Evolutionary conservation across 352 stramenopile genomes (phyloP).

Genomic region (Phytophthora pistaciae): DNA sequence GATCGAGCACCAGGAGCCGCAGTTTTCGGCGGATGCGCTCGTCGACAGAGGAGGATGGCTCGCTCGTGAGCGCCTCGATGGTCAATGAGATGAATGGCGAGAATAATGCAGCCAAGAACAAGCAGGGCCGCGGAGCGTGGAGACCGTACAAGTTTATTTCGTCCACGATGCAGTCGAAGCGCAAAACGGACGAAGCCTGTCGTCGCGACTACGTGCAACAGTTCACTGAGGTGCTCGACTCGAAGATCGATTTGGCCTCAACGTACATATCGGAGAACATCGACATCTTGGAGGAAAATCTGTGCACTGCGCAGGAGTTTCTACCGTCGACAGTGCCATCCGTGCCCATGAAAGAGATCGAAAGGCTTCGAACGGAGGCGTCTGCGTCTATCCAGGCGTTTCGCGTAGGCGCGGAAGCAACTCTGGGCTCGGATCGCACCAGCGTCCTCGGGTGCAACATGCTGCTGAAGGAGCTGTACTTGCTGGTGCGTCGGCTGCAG

Average conservation of each 20-base stretch:
- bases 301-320: conserved; percentile 64
- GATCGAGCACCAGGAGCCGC: conserved; percentile 50
- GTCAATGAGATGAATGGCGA: conserved; percentile 38
- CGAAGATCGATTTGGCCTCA: conserved; percentile 48
- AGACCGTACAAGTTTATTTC: conserved; percentile 81
- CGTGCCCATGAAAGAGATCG: conserved; percentile 69
- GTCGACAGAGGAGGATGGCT: conserved; percentile 65
- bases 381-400: conserved; percentile 51
- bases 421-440: conserved; percentile 40
- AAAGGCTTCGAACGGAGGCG: conserved; percentile 53
- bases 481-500: conserved; percentile 62
- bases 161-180: conserved; percentile 77
- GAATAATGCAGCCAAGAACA: conserved; percentile 29
- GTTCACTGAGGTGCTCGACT: conserved; percentile 53
- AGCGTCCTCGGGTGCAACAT: conserved; percentile 79
- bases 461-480: conserved; percentile 67
- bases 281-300: conserved; percentile 77
- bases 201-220: conserved; percentile 63
- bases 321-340: conserved; percentile 61
- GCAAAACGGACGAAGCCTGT: conserved; percentile 46
- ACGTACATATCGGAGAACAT: conserved; percentile 72
- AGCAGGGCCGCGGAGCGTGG: conserved; percentile 52
- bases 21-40: conserved; percentile 65
- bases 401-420: conserved; percentile 29
- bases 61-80: conserved; percentile 37